Evolutionary conservation across 2,329 filamentous ascomycete species (phyloP).

Genomic region (Colletotrichum viniferum): DNA sequence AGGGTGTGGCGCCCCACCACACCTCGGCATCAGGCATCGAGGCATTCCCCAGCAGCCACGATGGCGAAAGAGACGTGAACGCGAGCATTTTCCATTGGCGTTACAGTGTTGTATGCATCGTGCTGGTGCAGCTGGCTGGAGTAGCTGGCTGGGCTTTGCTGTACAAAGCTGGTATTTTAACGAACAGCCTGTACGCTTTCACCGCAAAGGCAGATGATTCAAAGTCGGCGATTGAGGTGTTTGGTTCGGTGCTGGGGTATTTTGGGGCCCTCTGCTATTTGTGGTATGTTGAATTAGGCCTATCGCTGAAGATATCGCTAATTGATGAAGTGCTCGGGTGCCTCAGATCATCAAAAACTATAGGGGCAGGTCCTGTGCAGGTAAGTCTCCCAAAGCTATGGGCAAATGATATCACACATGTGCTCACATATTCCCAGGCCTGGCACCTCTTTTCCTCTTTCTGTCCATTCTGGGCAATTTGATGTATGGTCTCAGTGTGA

Average conservation of each 20-base stretch:
- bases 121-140: background rate
- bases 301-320: background rate
- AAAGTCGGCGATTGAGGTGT: background rate
- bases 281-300: background rate
- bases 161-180: background rate
- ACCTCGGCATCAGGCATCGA: background rate
- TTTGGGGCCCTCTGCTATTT: conserved; percentile 7
- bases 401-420: rapidly evolving
- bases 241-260: background rate
- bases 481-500: conserved; percentile 8
- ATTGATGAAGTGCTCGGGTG: background rate
- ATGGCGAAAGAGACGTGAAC: background rate
- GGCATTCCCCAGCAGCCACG: background rate
- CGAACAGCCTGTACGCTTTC: background rate
- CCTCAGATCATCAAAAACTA: conserved; percentile 12
- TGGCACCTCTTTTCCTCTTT: background rate
- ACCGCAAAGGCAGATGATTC: background rate
- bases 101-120: background rate
- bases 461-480: conserved; percentile 1
- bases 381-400: background rate
- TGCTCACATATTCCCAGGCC: background rate
- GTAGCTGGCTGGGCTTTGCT: background rate
- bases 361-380: background rate
- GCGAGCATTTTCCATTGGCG: background rate
- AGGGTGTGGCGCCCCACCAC: background rate